Base-by-base conservation (phyloP, 371 early-diverging fungal species). In the Mucor velutinosus region DNA sequence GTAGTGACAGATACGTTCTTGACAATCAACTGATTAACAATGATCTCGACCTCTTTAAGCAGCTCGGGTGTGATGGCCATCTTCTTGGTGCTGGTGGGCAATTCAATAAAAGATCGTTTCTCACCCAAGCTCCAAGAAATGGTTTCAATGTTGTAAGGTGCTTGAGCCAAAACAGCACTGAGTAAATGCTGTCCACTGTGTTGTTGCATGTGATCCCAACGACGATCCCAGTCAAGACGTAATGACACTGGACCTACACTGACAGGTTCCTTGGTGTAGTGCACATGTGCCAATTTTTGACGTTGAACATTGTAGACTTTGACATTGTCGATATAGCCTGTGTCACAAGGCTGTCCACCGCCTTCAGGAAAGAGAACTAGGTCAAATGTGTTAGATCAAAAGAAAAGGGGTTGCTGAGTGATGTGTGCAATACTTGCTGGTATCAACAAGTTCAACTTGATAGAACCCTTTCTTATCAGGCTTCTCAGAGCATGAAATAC, bases 131-230 rank as follows among this genome's bases (percentile, higher is more conserved):
- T 82, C 92, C 94, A 93, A n/a, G 87, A 85, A 3, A 89, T 77
- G 0, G 94, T 93, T 8, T 83, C 80, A 29, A 86, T 74, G 11
- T 77, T 73, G 62, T 84, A 86, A 15, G 84, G 86, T 14, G 67
- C 75, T 58, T 80, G 78, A 64, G 89, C 91, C n/a, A 93, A 79
- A 15, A 92, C 72, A 4, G 92, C 93, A 62, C 87, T 87, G 1
- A 93, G 71, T 37, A 93, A 76, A 70, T 93, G 94, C 62, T 93
- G 94, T 1, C 92, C 92, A 64, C 84, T 87, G 70, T 93, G 94
- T 67, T 93, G 94, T 71, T 92, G 93, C 82, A 92, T 88, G 65
- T 89, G 88, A 62, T 93, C 93, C 75, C 84, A 87, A n/a, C 94
- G 82, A 35, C 92, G 81, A 23, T 70, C 74, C 90, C 91, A 93